These are phyloP conservation scores for Pythium aristosporum DNA, from an alignment of 352 stramenopile genomes.

Conservation along the genomic window DNA sequence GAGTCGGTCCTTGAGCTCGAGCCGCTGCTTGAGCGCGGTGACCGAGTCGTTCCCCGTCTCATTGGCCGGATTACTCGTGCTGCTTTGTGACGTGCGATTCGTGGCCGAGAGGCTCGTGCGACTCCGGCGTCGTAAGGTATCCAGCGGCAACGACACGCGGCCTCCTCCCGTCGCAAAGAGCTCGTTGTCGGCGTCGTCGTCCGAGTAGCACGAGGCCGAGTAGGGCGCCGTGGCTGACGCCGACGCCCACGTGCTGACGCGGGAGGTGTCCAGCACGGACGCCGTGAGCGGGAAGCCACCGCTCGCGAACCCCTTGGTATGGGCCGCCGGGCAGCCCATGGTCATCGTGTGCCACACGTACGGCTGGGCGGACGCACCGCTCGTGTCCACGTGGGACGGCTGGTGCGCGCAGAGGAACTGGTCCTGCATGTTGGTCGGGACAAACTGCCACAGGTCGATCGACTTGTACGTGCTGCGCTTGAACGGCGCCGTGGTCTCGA, in stretches of 20 bases:
- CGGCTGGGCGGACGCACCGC: conserved; percentile 21
- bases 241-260: conserved; percentile 2
- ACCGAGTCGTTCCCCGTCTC: conserved; percentile 39
- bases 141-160: neutral
- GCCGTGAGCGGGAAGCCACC: conserved; percentile 45
- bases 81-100: conserved; percentile 16
- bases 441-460: conserved; percentile 72
- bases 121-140: conserved; percentile 5
- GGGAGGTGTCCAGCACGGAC: neutral
- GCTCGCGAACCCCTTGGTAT: conserved; percentile 80
- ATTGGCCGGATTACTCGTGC: conserved; percentile 19
- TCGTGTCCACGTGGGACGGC: conserved; percentile 19
- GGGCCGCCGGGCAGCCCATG: conserved; percentile 77
- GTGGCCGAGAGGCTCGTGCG: conserved; percentile 16
- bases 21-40: conserved; percentile 53
- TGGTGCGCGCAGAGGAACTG: conserved; percentile 70
- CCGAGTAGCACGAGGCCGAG: conserved; percentile 18
- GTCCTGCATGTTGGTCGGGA: conserved; percentile 87
- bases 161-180: neutral
- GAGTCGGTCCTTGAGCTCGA: conserved; percentile 70
- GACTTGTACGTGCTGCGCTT: conserved; percentile 86
- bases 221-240: conserved; percentile 18
- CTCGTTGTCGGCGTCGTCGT: conserved; percentile 34
- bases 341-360: conserved; percentile 87
- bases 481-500: conserved; percentile 59